Conservation (phyloP, 306 rosid species). For the Oxytropis ochrocephala region DNA sequence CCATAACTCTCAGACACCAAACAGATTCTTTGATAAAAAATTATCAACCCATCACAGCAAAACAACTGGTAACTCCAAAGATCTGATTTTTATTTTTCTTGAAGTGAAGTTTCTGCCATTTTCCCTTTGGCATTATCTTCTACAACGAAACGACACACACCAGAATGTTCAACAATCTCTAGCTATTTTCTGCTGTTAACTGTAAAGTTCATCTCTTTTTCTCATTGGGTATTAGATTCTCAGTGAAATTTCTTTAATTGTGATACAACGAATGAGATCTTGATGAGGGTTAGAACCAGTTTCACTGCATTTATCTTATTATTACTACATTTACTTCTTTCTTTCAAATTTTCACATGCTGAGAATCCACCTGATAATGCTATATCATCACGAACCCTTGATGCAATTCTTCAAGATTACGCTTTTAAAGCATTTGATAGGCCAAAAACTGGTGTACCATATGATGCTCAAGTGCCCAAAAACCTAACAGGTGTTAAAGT, state of each 20-base stretch:
- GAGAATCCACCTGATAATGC: slow-evolving; percentile 3
- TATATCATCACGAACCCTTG: slow-evolving; percentile 46
- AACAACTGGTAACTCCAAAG: slow-evolving; percentile 8
- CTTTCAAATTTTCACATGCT: slow-evolving; percentile 21
- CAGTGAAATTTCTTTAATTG: slow-evolving; percentile 6
- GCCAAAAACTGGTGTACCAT: slow-evolving; percentile 50
- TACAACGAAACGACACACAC: not conserved
- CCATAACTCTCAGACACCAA: slow-evolving; percentile 4
- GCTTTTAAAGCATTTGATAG: slow-evolving; percentile 45
- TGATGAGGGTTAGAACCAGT: slow-evolving; percentile 37
- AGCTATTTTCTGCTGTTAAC: not conserved
- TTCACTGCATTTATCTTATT: slow-evolving; percentile 18
- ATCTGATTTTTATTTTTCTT: slow-evolving; percentile 15
- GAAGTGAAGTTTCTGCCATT: not conserved
- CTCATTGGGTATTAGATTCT: not conserved
- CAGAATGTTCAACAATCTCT: slow-evolving; percentile 20
- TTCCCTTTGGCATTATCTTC: not conserved
- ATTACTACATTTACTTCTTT: slow-evolving; percentile 23
- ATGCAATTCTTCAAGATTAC: slow-evolving; percentile 47
- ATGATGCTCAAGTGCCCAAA: slow-evolving; percentile 27
- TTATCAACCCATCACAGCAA: slow-evolving; percentile 18
- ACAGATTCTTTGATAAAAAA: not conserved
- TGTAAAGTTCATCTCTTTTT: slow-evolving; percentile 15
- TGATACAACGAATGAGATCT: slow-evolving; percentile 34
- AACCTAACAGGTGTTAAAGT: slow-evolving; percentile 37